phyloP scores from a whole-genome alignment of 2,329 filamentous ascomycete species.

The Aureobasidium musti region DNA sequence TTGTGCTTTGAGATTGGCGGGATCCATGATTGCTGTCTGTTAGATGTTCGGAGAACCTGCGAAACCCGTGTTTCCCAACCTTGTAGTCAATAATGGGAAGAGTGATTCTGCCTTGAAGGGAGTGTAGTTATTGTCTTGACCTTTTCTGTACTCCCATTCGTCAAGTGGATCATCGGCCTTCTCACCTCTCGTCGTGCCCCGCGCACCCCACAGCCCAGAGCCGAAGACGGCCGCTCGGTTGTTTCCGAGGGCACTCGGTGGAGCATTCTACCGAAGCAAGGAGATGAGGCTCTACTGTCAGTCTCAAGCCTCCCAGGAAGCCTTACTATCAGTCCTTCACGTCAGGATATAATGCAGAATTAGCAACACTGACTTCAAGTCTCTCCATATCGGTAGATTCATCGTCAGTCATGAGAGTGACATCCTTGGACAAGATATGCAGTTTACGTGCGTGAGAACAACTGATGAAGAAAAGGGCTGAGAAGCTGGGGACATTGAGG shows the following conservation, averaged over 20 bases:
- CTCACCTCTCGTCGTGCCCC: slow-evolving; percentile 24
- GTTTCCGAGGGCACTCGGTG: not conserved
- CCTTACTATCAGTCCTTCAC: too few species aligned
- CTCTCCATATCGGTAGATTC: too few species aligned
- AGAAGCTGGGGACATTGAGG: slow-evolving; percentile 3
- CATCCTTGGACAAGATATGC: not conserved
- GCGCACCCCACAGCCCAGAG: slow-evolving; percentile 8
- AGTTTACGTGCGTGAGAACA: not conserved
- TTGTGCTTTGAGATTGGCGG: slow-evolving; percentile 42
- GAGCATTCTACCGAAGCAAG: not conserved
- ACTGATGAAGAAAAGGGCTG: not conserved
- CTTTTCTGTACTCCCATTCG: slow-evolving; percentile 19
- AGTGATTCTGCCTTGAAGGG: not conserved
- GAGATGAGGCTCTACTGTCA: slow-evolving; percentile 6
- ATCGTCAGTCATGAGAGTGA: too few species aligned
- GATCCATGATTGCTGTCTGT: slow-evolving; percentile 40
- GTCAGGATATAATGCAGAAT: not conserved
- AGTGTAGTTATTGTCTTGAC: slow-evolving; percentile 18
- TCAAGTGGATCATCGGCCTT: slow-evolving; percentile 22
- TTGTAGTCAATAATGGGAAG: not conserved
- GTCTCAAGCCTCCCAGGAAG: not conserved
- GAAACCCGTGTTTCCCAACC: not conserved
- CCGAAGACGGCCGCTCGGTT: slow-evolving; percentile 19
- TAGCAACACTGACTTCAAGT: not conserved
- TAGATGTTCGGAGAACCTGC: not conserved